Conservation (phyloP, 2,329 filamentous ascomycete species). For the Orbilia ellipsospora region DNA sequence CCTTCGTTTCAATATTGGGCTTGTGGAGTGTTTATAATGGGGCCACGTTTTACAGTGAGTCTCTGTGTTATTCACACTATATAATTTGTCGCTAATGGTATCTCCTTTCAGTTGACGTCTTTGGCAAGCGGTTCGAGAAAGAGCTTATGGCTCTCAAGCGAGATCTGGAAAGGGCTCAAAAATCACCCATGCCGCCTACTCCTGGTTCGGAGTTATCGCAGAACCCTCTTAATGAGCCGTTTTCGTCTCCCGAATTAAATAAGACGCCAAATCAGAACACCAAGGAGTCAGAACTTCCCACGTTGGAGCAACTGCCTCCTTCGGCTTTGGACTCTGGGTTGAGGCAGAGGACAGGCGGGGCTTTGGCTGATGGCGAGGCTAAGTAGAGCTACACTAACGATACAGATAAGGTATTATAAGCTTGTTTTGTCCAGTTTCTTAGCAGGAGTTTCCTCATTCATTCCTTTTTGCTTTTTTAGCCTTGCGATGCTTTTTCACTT, state of each 20-base stretch:
- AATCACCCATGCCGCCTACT: constrained; percentile 65
- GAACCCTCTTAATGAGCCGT: constrained; percentile 18
- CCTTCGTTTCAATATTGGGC: constrained; percentile 85
- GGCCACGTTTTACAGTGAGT: constrained; percentile 83
- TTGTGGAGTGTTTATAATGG: constrained; percentile 96
- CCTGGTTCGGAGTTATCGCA: constrained; percentile 37
- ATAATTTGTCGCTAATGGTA: background rate
- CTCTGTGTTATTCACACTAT: background rate
- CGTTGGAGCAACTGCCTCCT: constrained; percentile 40
- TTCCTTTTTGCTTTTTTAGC: constrained; percentile 10
- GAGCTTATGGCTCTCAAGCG: constrained; percentile 88
- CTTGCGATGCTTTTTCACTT: too few species aligned
- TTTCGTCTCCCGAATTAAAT: constrained; percentile 18
- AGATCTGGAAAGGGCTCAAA: constrained; percentile 90
- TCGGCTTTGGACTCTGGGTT: constrained; percentile 34
- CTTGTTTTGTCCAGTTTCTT: constrained; percentile 9
- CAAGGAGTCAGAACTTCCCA: constrained; percentile 36
- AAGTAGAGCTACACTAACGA: background rate
- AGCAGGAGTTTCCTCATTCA: constrained; percentile 28
- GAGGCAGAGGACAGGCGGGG: constrained; percentile 33
- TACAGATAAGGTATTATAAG: background rate
- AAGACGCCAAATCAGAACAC: constrained; percentile 33
- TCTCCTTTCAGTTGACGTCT: constrained; percentile 75
- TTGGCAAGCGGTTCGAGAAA: constrained; percentile 95
- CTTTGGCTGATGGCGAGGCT: background rate